phyloP scores from a whole-genome alignment of 1,139 yeast genomes.

The Saccharomycopsis crataegensis region DNA sequence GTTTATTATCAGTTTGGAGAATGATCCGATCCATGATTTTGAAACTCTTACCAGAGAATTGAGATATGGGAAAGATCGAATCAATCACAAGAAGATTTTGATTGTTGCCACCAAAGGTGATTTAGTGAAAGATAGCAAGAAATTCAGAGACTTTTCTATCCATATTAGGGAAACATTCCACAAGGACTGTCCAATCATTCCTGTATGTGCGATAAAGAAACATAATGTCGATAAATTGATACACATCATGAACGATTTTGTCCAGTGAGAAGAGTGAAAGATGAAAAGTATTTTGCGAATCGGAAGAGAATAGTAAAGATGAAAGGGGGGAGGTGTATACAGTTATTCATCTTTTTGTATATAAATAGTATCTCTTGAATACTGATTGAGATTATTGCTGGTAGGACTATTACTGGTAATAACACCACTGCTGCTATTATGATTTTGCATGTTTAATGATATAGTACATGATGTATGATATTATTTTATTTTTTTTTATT shows the following conservation, averaged over 20 bases:
- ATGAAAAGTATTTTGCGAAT: too few species aligned
- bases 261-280: too few species aligned
- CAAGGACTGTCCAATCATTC: conserved; percentile 60
- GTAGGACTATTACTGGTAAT: too few species aligned
- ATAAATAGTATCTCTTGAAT: too few species aligned
- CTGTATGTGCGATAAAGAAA: conserved; percentile 71
- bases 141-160: conserved; percentile 36
- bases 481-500: too few species aligned
- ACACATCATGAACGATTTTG: conserved; percentile 42
- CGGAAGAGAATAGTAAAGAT: too few species aligned
- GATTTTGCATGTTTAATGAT: too few species aligned
- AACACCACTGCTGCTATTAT: too few species aligned
- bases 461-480: too few species aligned
- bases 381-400: too few species aligned
- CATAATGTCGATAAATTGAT: conserved; percentile 70
- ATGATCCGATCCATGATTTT: conserved; percentile 59
- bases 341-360: too few species aligned
- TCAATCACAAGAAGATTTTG: conserved; percentile 52
- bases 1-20: conserved; percentile 74
- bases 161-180: conserved; percentile 31
- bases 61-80: conserved; percentile 43
- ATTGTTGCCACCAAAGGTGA: conserved; percentile 94
- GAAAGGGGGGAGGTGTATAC: too few species aligned
- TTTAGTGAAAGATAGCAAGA: conserved; percentile 38
- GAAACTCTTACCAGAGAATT: conserved; percentile 58